Conservation (phyloP, 257 asterid species). For the Sherardia arvensis region DNA sequence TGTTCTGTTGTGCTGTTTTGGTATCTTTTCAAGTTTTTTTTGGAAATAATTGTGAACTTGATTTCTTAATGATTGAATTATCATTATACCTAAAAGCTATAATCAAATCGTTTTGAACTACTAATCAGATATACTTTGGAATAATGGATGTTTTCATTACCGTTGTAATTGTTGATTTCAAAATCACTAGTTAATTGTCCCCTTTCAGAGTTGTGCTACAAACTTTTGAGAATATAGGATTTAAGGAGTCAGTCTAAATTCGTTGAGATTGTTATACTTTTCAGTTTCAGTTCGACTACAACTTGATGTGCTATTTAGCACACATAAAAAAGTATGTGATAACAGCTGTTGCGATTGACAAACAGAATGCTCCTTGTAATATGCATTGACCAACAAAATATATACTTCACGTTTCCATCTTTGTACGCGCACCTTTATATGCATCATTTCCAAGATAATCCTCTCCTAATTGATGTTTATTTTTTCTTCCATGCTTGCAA, state of each 20-base stretch:
- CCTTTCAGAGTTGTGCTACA: neutral
- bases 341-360: neutral
- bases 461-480: constrained; percentile 3
- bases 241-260: neutral
- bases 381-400: neutral
- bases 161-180: neutral
- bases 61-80: neutral
- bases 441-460: neutral
- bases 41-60: neutral
- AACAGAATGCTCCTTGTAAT: neutral
- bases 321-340: neutral
- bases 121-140: too few relatives aligned
- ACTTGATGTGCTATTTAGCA: neutral
- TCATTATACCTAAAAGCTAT: neutral
- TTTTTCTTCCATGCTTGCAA: constrained; percentile 27
- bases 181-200: neutral
- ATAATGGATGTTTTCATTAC: neutral
- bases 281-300: neutral
- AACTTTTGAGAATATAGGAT: neutral
- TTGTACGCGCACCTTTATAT: neutral
- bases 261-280: neutral
- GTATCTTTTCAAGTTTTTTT: neutral
- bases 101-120: neutral
- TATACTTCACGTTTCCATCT: neutral
- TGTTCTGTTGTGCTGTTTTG: neutral